phyloP scores from a whole-genome alignment of 495 filamentous ascomycete species.

The Aspergillus steynii region DNA sequence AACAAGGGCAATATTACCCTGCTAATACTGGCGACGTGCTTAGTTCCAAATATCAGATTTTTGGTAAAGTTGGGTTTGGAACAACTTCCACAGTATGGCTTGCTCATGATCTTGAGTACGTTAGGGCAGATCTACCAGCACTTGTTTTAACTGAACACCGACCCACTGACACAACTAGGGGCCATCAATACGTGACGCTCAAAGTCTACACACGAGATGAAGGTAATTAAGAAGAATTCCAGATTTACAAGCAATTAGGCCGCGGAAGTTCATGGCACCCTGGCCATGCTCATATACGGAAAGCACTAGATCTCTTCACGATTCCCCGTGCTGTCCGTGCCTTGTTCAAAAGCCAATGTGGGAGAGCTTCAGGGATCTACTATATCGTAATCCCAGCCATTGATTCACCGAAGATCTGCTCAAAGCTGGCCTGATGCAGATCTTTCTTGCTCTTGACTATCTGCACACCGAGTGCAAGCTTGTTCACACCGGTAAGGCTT shows the following conservation, averaged over 20 bases:
- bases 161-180: conserved; percentile 24
- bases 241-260: conserved; percentile 29
- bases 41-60: conserved; percentile 49
- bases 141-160: conserved; percentile 10
- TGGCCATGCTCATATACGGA: conserved; percentile 28
- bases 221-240: conserved; percentile 26
- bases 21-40: conserved; percentile 52
- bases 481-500: conserved; percentile 39
- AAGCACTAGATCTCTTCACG: conserved; percentile 34
- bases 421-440: conserved; percentile 30
- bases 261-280: conserved; percentile 24
- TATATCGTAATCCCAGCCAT: conserved; percentile 30
- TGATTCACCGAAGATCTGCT: conserved; percentile 34
- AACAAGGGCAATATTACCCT: conserved; percentile 48
- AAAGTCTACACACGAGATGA: conserved; percentile 39
- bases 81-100: conserved; percentile 56
- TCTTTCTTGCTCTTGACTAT: conserved; percentile 45
- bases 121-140: conserved; percentile 6
- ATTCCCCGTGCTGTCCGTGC: conserved; percentile 27
- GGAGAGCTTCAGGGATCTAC: conserved; percentile 39
- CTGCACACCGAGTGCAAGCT: conserved; percentile 51
- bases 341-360: conserved; percentile 44
- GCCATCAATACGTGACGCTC: conserved; percentile 42
- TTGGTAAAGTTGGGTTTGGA: conserved; percentile 59
- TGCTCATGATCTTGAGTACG: conserved; percentile 50